phyloP scores from a whole-genome alignment of 176 grass and related monocot genomes.

The Thalia dealbata region DNA sequence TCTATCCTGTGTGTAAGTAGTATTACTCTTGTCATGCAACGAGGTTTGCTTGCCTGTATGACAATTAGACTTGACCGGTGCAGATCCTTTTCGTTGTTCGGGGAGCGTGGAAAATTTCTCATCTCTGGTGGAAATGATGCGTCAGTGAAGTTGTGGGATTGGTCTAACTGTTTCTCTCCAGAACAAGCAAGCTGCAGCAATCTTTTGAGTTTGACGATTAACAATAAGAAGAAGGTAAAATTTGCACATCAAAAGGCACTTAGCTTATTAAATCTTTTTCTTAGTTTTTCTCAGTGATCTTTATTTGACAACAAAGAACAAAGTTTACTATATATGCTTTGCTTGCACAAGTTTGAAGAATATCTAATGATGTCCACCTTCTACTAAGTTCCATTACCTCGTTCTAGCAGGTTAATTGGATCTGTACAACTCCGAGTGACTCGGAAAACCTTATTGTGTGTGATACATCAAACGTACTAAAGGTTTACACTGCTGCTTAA shows the following conservation, averaged over 20 bases:
- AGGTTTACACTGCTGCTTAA: constrained; percentile 48
- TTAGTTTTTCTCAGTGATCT: not conserved
- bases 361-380: no score
- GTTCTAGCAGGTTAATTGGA: constrained; percentile 73
- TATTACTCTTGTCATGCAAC: constrained; percentile 3
- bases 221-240: constrained; percentile 74
- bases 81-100: constrained; percentile 82
- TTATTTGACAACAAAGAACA: not conserved
- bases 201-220: constrained; percentile 54
- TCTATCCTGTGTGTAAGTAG: constrained; percentile 83
- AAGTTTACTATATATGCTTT: not conserved
- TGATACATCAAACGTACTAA: constrained; percentile 82
- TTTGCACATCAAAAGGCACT: not conserved
- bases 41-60: constrained; percentile 14
- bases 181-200: constrained; percentile 35
- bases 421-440: constrained; percentile 65
- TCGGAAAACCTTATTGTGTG: constrained; percentile 86
- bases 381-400: constrained; percentile 12
- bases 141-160: constrained; percentile 83
- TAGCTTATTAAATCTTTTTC: no score
- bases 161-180: constrained; percentile 60
- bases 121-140: constrained; percentile 93
- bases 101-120: constrained; percentile 77
- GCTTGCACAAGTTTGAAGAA: no score
- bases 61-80: constrained; percentile 23